phyloP scores from a whole-genome alignment of 257 asterid species.

The Scutellaria baicalensis region DNA sequence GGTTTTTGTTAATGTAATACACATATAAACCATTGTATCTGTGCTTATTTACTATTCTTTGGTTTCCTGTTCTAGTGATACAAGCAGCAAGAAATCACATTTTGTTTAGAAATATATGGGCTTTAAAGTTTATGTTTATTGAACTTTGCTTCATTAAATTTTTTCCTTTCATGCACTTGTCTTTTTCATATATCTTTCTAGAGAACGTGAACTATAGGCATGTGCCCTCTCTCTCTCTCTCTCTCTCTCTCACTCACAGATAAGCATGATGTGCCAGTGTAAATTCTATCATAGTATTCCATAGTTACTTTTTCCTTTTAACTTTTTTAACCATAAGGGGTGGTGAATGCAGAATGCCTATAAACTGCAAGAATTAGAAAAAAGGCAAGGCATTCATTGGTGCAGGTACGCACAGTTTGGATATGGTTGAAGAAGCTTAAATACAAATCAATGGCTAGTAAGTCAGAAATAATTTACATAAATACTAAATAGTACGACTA shows the following conservation, averaged over 20 bases:
- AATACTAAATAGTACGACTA: neutral
- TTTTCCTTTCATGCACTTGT: too few relatives aligned
- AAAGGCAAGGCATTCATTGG: neutral
- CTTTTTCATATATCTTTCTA: too few relatives aligned
- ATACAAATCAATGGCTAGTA: neutral
- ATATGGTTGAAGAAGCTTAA: conserved; percentile 2
- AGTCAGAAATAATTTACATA: too few relatives aligned
- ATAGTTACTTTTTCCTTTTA: neutral
- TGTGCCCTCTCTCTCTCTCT: too few relatives aligned
- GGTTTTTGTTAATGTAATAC: too few relatives aligned
- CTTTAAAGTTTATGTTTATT: neutral
- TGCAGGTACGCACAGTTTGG: conserved; percentile 9
- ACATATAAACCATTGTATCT: too few relatives aligned
- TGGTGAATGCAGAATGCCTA: neutral
- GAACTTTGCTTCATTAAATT: neutral
- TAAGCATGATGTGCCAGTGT: neutral
- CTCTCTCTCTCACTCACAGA: too few relatives aligned
- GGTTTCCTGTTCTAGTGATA: neutral
- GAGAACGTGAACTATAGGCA: too few relatives aligned
- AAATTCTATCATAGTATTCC: neutral
- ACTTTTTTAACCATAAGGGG: neutral
- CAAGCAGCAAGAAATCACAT: neutral
- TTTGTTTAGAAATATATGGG: neutral
- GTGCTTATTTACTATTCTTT: neutral
- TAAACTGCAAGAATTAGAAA: neutral